These are phyloP conservation scores for Ilyonectria destructans DNA, from an alignment of 2,329 filamentous ascomycete genomes.

Conservation along the genomic window DNA sequence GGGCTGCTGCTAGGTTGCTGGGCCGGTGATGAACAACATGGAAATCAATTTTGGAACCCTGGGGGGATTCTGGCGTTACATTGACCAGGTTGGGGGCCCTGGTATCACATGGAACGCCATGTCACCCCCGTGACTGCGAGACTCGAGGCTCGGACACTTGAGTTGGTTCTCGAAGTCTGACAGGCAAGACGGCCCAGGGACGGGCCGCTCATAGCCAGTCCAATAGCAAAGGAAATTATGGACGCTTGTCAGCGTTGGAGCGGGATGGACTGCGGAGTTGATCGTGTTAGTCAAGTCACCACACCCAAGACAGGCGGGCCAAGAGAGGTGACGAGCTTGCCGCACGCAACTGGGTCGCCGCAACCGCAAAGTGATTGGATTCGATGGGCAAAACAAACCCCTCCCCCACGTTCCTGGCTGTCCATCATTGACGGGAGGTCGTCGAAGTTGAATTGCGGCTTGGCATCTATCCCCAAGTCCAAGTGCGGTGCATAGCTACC, in stretches of 20 bases:
- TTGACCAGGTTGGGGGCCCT: constrained; percentile 22
- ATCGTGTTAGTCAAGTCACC: constrained; percentile 10
- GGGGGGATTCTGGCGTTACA: constrained; percentile 34
- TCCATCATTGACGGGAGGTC: constrained; percentile 6
- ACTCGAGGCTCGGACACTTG: background rate
- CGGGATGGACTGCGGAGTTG: constrained; percentile 12
- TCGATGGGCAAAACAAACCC: constrained; percentile 7
- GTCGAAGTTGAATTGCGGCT: constrained; percentile 19
- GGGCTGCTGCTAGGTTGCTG: constrained; percentile 17
- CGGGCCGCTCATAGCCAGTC: constrained; percentile 45
- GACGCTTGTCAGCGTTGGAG: constrained; percentile 11
- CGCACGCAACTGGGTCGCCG: constrained; percentile 16
- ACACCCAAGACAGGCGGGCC: constrained; percentile 9
- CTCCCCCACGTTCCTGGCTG: constrained; percentile 19
- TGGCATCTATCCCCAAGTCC: constrained; percentile 4
- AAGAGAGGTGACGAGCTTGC: constrained; percentile 31
- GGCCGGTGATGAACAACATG: constrained; percentile 20
- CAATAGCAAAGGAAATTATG: constrained; percentile 30
- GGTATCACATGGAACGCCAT: constrained; percentile 18
- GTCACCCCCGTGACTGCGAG: background rate
- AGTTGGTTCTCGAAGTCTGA: constrained; percentile 23
- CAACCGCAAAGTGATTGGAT: constrained; percentile 22
- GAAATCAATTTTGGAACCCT: constrained; percentile 26
- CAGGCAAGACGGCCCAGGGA: constrained; percentile 45
- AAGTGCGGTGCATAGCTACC: background rate